Evolutionary conservation across 495 filamentous ascomycete genomes (phyloP).

Genomic region (Aspergillus nanangensis): DNA sequence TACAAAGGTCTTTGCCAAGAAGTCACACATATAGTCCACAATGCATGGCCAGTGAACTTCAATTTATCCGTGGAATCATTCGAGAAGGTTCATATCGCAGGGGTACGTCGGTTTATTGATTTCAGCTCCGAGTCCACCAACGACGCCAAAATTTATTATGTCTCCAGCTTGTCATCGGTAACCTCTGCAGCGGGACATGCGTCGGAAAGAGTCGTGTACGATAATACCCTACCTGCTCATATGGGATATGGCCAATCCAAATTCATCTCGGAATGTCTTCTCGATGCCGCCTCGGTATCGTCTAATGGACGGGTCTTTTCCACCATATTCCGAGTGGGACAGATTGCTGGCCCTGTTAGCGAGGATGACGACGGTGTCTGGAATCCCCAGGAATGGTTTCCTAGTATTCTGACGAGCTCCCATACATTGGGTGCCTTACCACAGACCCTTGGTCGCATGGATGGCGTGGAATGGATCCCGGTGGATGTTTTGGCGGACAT

Average conservation of each 20-base stretch:
- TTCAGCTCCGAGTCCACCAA: conserved; percentile 39
- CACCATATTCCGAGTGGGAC: background rate
- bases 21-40: too few relatives aligned
- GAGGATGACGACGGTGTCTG: background rate
- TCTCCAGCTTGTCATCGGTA: conserved; percentile 45
- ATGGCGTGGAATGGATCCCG: too few relatives aligned
- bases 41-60: conserved; percentile 1
- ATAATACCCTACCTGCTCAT: conserved; percentile 29
- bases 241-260: conserved; percentile 53
- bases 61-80: background rate
- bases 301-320: background rate
- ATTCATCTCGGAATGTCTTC: conserved; percentile 13
- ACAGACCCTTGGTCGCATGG: too few relatives aligned
- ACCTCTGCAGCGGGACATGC: conserved; percentile 32
- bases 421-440: too few relatives aligned
- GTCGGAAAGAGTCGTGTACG: conserved; percentile 42
- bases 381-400: conserved; percentile 1
- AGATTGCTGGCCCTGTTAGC: background rate
- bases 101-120: conserved; percentile 45
- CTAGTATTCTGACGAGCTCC: too few relatives aligned
- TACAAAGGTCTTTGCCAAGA: too few relatives aligned
- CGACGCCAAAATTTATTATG: conserved; percentile 44
- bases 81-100: conserved; percentile 45
- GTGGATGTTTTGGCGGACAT: too few relatives aligned
- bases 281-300: background rate